Evolutionary conservation across 768 basidiomycete species (phyloP).

Genomic region (Gloeophyllum trabeum): DNA sequence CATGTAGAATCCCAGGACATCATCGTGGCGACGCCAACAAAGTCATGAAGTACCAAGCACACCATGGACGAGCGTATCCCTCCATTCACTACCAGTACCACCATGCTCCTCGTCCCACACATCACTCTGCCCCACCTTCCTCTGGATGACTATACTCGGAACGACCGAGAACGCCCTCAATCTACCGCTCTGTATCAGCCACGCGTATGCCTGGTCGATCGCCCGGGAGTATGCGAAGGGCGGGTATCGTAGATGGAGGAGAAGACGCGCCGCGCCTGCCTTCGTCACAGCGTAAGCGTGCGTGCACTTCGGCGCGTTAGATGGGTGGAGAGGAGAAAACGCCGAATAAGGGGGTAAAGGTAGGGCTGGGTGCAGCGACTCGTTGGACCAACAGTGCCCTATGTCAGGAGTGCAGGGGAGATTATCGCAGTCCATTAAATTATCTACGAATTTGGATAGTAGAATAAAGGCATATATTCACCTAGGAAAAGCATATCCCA

Average conservation of each 20-base stretch:
- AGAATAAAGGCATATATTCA: constrained; percentile 14
- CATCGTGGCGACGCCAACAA: too few relatives aligned
- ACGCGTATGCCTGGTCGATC: constrained; percentile 62
- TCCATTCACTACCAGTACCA: constrained; percentile 47
- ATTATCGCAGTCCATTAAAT: too few relatives aligned
- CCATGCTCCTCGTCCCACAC: constrained; percentile 23
- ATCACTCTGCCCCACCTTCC: constrained; percentile 47
- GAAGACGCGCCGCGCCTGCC: constrained; percentile 47
- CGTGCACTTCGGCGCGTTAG: constrained; percentile 54
- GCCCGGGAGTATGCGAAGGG: constrained; percentile 71
- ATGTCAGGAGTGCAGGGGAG: constrained; percentile 3
- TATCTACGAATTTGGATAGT: background rate
- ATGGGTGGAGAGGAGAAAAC: constrained; percentile 34
- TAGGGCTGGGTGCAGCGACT: constrained; percentile 33
- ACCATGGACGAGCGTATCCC: constrained; percentile 34
- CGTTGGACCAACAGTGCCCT: constrained; percentile 80
- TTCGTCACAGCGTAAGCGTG: constrained; percentile 61
- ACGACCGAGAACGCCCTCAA: constrained; percentile 54
- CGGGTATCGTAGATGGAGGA: constrained; percentile 45
- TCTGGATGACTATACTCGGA: constrained; percentile 57
- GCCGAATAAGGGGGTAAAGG: constrained; percentile 5
- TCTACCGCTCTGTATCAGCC: constrained; percentile 47
- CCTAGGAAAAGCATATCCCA: constrained; percentile 76
- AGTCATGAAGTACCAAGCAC: too few relatives aligned
- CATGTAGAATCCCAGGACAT: too few relatives aligned